Evolutionary conservation across 495 filamentous ascomycete genomes (phyloP).

Genomic region (Tuber brumale): DNA sequence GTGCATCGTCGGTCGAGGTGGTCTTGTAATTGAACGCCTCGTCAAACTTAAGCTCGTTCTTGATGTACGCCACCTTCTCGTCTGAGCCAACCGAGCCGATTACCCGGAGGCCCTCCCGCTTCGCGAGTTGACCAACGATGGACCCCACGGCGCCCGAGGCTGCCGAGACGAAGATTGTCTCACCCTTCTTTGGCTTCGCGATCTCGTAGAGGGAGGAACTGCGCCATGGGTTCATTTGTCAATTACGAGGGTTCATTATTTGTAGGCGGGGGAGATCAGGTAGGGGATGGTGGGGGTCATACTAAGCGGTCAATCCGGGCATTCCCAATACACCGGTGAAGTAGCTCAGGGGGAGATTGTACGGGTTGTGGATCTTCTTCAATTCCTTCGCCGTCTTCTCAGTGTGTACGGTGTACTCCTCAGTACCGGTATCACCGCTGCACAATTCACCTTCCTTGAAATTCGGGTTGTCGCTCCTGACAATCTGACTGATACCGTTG

Average conservation of each 20-base stretch:
- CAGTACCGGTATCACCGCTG: slow-evolving; percentile 53
- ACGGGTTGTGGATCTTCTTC: slow-evolving; percentile 54
- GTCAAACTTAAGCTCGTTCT: slow-evolving; percentile 50
- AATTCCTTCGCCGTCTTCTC: slow-evolving; percentile 37
- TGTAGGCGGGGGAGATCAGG: not conserved
- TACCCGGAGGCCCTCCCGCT: slow-evolving; percentile 77
- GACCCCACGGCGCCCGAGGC: slow-evolving; percentile 80
- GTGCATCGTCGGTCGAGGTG: slow-evolving; percentile 60
- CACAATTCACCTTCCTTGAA: slow-evolving; percentile 64
- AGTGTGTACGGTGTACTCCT: slow-evolving; percentile 54
- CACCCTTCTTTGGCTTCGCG: slow-evolving; percentile 75
- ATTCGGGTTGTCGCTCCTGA: slow-evolving; percentile 57
- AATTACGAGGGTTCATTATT: not conserved
- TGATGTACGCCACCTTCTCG: slow-evolving; percentile 51
- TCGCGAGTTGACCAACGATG: slow-evolving; percentile 77
- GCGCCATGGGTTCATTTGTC: not conserved
- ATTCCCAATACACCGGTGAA: slow-evolving; percentile 76
- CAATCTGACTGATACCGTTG: slow-evolving; percentile 54
- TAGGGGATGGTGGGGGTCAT: not conserved
- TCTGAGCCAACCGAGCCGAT: slow-evolving; percentile 58
- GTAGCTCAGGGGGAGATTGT: slow-evolving; percentile 56
- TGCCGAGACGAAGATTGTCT: slow-evolving; percentile 79
- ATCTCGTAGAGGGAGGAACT: slow-evolving; percentile 69
- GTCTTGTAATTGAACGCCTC: slow-evolving; percentile 60
- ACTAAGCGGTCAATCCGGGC: slow-evolving; percentile 78